These are phyloP conservation scores for Ceratobasidium papillatum DNA, from an alignment of 1,284 basidiomycete species.

Conservation along the genomic window DNA sequence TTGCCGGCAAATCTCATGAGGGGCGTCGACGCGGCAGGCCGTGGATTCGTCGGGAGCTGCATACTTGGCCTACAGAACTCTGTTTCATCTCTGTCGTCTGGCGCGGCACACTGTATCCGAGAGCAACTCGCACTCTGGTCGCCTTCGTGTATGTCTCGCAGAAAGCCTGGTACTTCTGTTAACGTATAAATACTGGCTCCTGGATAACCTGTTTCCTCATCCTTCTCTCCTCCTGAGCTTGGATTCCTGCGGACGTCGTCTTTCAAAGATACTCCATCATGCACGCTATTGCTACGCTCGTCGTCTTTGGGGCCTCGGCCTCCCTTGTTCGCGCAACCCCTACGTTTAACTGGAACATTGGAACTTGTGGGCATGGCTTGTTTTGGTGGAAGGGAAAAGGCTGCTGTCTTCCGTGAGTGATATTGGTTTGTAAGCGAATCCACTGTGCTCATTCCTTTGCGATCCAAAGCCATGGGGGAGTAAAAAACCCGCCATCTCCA, in stretches of 20 bases:
- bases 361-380: neutral
- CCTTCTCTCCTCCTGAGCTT: slow-evolving; percentile 26
- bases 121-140: neutral
- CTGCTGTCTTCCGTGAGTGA: slow-evolving; percentile 35
- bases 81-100: neutral
- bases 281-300: slow-evolving; percentile 16
- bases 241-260: slow-evolving; percentile 9
- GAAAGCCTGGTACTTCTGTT: neutral
- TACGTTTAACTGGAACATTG: neutral
- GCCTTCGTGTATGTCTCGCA: neutral
- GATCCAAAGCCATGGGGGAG: neutral
- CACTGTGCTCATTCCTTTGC: neutral
- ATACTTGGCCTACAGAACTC: neutral
- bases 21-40: neutral
- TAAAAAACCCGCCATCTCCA: slow-evolving; percentile 1
- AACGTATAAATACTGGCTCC: neutral
- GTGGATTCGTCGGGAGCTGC: neutral
- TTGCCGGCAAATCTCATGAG: neutral
- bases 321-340: slow-evolving; percentile 8
- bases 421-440: neutral
- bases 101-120: neutral
- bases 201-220: neutral
- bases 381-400: slow-evolving; percentile 38
- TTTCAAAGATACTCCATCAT: neutral
- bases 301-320: neutral